Percentiles rank a stretch among this genome's conserved stretches.
These are phyloP conservation scores for Erodium chrysanthum DNA, from an alignment of 441 rosid species.

Conservation along the genomic window DNA sequence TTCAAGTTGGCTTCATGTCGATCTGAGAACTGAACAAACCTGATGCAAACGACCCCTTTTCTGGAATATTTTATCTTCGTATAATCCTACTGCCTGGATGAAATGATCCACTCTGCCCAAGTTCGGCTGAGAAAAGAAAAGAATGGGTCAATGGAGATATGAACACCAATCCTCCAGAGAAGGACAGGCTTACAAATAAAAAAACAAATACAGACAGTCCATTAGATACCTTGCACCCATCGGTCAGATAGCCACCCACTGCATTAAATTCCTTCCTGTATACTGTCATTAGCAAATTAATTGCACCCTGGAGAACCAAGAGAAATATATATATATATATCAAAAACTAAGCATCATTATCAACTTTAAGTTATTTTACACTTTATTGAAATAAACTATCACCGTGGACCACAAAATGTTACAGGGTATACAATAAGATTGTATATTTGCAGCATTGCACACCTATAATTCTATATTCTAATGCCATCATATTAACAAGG, in stretches of 20 bases:
- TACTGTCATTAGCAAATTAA: slow-evolving; percentile 70
- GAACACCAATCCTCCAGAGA: slow-evolving; percentile 16
- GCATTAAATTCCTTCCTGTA: slow-evolving; percentile 71
- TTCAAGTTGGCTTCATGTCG: background rate
- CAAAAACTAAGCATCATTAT: no score
- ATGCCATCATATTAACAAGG: no score
- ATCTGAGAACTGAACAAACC: slow-evolving; percentile 31
- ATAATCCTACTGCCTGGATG: slow-evolving; percentile 79
- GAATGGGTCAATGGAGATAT: slow-evolving; percentile 3
- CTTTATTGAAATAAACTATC: no score
- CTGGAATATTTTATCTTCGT: slow-evolving; percentile 74
- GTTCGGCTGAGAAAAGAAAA: slow-evolving; percentile 44
- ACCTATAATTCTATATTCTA: no score
- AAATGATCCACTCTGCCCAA: slow-evolving; percentile 70
- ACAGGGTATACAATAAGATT: no score
- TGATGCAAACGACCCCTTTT: slow-evolving; percentile 67
- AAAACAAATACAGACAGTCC: background rate
- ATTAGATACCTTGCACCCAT: slow-evolving; percentile 58
- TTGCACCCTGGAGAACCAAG: slow-evolving; percentile 60
- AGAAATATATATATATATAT: background rate
- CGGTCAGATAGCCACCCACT: slow-evolving; percentile 58
- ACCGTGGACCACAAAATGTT: no score
- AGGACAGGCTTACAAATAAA: slow-evolving; percentile 12
- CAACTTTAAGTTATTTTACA: no score
- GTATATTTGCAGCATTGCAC: no score